Evolutionary conservation across 176 grass and related monocot species (phyloP).

Genomic region (Aegilops umbellulata): DNA sequence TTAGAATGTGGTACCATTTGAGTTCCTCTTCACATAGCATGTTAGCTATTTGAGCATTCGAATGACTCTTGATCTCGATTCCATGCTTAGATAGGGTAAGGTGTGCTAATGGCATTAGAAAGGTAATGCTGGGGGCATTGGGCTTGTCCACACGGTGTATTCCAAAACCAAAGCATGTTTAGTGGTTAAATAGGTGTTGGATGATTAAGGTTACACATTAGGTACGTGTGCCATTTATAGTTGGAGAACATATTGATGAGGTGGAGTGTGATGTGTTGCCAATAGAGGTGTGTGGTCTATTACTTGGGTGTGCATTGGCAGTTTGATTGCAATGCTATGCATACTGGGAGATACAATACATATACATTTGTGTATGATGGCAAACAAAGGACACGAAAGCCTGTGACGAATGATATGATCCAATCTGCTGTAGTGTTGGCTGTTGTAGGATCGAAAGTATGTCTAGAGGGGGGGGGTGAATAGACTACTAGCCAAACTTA

Average conservation of each 20-base stretch:
- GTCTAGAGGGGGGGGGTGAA: too few relatives aligned
- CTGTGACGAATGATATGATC: not conserved
- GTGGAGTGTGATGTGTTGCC: not conserved
- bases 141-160: too few relatives aligned
- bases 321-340: not conserved
- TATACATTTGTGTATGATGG: not conserved
- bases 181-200: not conserved
- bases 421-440: not conserved
- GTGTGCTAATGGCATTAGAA: too few relatives aligned
- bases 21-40: too few relatives aligned
- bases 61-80: too few relatives aligned
- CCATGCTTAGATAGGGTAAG: too few relatives aligned
- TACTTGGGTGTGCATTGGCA: not conserved
- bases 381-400: not conserved
- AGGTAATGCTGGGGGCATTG: too few relatives aligned
- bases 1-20: too few relatives aligned
- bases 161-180: not conserved
- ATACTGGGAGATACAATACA: not conserved
- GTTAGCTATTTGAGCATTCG: too few relatives aligned
- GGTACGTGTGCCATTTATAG: not conserved
- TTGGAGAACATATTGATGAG: not conserved
- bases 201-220: not conserved
- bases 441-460: not conserved
- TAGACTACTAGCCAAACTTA: too few relatives aligned
- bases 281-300: not conserved